Evolutionary conservation across 495 filamentous ascomycete genomes (phyloP), one percentile per base, ranked within the genome.

Genomic region (Annulohypoxylon maeteangense): DNA sequence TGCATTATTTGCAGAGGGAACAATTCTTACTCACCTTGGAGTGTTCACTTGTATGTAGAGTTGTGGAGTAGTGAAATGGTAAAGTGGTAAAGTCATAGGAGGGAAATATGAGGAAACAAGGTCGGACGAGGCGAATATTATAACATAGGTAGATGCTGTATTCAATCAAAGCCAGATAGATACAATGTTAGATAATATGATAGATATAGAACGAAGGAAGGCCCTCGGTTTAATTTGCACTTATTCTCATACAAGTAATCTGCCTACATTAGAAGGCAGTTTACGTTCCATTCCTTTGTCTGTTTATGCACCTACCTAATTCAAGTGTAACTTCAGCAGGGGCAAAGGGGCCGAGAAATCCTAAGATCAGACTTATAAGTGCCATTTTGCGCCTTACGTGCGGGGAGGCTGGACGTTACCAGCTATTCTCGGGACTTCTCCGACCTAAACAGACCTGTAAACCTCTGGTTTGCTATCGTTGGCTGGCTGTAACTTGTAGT

Each of bases 291-390:
- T 55, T 55, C 31, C 31, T 29, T 20, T 55, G 51, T 2, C 27
- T 54, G 22, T 32, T 54, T 31, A 50, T 8, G 29, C 34, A 59
- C 67, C 67, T 70, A 48, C 54, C 54, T 62, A 32, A 59, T 64
- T 62, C 34, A 53, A 59, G 34, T 64, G 67, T 58, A 20, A 54
- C 53, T 12, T 55, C 18, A 36, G 29, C 51, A 36, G 51, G 51
- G 51, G 29, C 23, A 51, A 51, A 51, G 12, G 23, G 51, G 12
- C 50, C 29, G 20, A 50, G 23, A 22, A 7, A 27, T 27, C 34
- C 16, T 44, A 38, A 53, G 22, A 54, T 42, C 60, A 63, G 60
- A 32, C 60, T 32, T 53, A 63, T 48, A 42, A 40, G 45, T 50
- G 59, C n/a, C 47, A 31, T 48, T 42, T 54, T 54, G 22, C 12